Evolutionary conservation across 106 monocot genomes (phyloP).

Genomic region (Alisma plantagoaquatica): DNA sequence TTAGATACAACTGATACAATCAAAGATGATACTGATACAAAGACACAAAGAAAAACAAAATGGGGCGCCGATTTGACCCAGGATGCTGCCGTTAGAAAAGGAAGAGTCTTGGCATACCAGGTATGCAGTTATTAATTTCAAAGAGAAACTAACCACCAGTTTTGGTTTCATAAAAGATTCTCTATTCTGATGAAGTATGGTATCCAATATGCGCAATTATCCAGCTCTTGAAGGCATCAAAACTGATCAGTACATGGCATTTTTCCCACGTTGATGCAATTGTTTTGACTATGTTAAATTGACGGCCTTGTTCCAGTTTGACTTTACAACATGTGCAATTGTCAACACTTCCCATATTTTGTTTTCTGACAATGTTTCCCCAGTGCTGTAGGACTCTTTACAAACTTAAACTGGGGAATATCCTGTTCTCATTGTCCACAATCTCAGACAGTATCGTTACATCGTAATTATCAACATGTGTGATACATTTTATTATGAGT

Average conservation of each 20-base stretch:
- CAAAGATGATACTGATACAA: conserved; percentile 54
- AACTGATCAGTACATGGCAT: no score
- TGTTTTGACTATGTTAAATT: conserved; percentile 4
- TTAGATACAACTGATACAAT: conserved; percentile 23
- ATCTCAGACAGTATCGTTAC: no score
- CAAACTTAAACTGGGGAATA: no score
- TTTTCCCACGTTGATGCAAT: background rate
- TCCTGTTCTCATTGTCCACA: conserved; percentile 8
- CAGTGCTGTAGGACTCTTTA: no score
- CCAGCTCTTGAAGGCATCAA: background rate
- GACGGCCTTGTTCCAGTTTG: conserved; percentile 2
- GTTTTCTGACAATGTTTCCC: no score
- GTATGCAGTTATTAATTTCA: no score
- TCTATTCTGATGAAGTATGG: background rate
- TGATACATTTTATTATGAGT: no score
- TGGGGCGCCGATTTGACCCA: conserved; percentile 73
- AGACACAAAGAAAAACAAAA: conserved; percentile 79
- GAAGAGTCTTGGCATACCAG: conserved; percentile 85
- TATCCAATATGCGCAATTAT: background rate
- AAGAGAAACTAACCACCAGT: no score
- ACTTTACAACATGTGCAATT: no score
- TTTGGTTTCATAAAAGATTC: conserved; percentile 1
- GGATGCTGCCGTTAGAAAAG: conserved; percentile 76
- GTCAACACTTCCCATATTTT: no score
- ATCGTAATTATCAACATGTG: no score